Percentiles rank a stretch among this genome's conserved stretches.
phyloP scores from a whole-genome alignment of 2,329 filamentous ascomycete genomes.

The Aspergillus sp. region DNA sequence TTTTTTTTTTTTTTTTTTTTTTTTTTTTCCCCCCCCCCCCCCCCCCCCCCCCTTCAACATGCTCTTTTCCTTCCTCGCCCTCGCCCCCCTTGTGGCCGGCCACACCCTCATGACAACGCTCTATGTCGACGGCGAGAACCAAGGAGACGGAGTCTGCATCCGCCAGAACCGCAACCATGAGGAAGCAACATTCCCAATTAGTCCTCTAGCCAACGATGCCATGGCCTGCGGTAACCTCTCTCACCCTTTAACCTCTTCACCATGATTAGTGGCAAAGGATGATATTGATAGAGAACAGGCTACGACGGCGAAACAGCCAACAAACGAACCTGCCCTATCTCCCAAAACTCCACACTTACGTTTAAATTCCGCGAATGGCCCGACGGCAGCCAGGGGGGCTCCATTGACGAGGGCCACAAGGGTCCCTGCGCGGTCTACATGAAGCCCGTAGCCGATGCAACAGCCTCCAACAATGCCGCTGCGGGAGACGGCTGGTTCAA shows the following conservation, averaged over 20 bases:
- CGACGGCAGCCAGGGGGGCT: constrained; percentile 53
- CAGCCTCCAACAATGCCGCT: constrained; percentile 51
- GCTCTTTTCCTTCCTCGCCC: constrained; percentile 1
- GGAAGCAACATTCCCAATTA: constrained; percentile 59
- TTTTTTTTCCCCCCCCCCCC: too few species aligned
- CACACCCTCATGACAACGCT: constrained; percentile 67
- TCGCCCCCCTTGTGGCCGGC: constrained; percentile 11
- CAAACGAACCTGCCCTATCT: constrained; percentile 46
- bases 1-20: too few species aligned
- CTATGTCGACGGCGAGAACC: constrained; percentile 60
- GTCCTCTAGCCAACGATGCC: constrained; percentile 56
- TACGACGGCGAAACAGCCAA: constrained; percentile 51
- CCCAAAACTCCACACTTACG: constrained; percentile 58
- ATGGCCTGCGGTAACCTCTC: constrained; percentile 70
- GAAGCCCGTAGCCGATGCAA: constrained; percentile 65
- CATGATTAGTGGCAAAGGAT: too few species aligned
- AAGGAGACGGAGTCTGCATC: constrained; percentile 71
- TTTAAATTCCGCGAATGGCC: constrained; percentile 67
- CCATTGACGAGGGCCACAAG: constrained; percentile 62
- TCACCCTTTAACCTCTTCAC: too few species aligned
- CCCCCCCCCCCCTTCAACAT: constrained; percentile 4
- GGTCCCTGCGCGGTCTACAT: constrained; percentile 73
- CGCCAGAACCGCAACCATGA: constrained; percentile 60
- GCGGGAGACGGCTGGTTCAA: constrained; percentile 75
- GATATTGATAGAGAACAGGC: constrained; percentile 30